Base-by-base conservation (phyloP, 495 filamentous ascomycete genomes). In the Wilcoxina mikolae region DNA sequence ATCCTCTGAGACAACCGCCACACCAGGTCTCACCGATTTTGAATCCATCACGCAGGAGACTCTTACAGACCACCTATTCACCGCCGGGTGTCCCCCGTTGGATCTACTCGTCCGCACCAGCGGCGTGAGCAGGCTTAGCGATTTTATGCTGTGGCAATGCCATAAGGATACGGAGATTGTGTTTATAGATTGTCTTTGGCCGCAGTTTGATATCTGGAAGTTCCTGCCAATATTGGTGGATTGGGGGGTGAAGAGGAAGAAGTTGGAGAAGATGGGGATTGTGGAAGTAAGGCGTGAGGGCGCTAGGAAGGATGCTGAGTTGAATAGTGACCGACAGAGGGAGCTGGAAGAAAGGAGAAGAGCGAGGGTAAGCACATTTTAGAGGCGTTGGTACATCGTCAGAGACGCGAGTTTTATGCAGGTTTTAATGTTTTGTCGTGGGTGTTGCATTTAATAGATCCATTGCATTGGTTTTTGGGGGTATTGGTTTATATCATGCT, bases 131-230 rank as follows among this genome's bases (percentile, higher is more conserved):
- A 76, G 91, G 20, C 69, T 98, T 54, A 94, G 86, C 61, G 91
- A 98, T 64, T 98, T 96, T 63, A 88, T 98, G 88, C 79, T 98
- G 50, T 98, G 91, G 91, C 91, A 98, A 68, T 89, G 84, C 61
- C 88, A 96, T 60, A 75, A 93, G 61, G 73, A 90, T 41, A 96
- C 91, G 0, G 82, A 94, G 51, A 82, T 96, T 52, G 85, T 86
- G 35, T 98, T 96, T 69, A 67, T 95, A 38, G 78, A 95, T 54
- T 90, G 86, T 53, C 70, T 96, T 41, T 98, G 91, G 91, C 91
- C 91, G 3, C 87, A 96, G 59, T 95, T 98, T 59, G 88, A 93
- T 64, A 73, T 98, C 10, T 93, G 88, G 89, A 73, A 86, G 41
- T 96, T 98, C 69, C 60, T 98, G 24, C 91, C 93, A 0, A 87